These are phyloP conservation scores for Castanea crenata DNA, from an alignment of 306 rosid genomes.

Conservation along the genomic window DNA sequence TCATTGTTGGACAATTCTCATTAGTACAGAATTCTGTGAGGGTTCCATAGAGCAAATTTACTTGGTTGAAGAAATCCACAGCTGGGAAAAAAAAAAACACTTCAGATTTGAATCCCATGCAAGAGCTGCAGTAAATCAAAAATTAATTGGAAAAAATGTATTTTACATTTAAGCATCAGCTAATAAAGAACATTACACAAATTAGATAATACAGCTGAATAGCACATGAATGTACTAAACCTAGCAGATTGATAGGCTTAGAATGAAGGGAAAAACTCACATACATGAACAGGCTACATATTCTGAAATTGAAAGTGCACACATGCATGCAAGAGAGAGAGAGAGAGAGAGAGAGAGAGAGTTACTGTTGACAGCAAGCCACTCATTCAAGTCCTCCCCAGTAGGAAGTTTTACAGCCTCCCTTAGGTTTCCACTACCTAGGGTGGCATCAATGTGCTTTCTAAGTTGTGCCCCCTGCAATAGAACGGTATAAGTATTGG, in stretches of 20 bases:
- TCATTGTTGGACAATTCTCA: constrained; percentile 71
- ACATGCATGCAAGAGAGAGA: neutral
- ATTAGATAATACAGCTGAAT: too few relatives aligned
- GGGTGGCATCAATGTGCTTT: constrained; percentile 79
- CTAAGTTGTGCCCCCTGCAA: constrained; percentile 87
- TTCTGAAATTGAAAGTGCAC: neutral
- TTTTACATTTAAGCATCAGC: too few relatives aligned
- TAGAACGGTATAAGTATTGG: neutral
- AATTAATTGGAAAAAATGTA: too few relatives aligned
- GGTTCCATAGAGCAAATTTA: constrained; percentile 76
- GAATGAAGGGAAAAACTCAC: too few relatives aligned
- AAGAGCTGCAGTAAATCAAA: too few relatives aligned
- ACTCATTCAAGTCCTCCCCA: constrained; percentile 87
- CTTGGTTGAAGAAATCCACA: constrained; percentile 91
- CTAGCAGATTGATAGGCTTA: too few relatives aligned
- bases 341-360: too few relatives aligned
- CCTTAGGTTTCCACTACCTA: constrained; percentile 88
- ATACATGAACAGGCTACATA: too few relatives aligned
- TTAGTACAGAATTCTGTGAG: constrained; percentile 89
- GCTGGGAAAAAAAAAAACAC: constrained; percentile 37
- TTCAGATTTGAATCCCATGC: too few relatives aligned
- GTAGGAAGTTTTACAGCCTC: constrained; percentile 88
- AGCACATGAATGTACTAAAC: too few relatives aligned
- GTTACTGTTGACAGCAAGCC: constrained; percentile 90
- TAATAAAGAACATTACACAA: too few relatives aligned